Evolutionary conservation across 805 yeast genomes (phyloP).

Genomic region (Candida tallmaniae): DNA sequence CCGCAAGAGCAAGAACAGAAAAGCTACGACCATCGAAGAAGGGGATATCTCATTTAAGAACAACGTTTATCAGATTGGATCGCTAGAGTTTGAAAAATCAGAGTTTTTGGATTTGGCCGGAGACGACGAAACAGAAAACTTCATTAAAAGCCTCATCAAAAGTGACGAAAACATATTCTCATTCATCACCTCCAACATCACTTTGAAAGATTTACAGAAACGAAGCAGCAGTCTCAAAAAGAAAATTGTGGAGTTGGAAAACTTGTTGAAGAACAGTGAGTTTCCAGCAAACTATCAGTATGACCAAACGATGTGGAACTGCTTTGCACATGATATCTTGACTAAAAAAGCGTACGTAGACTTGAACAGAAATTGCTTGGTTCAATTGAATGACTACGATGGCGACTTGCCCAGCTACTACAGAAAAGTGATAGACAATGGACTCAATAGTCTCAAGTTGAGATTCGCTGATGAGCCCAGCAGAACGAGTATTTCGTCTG

Average conservation of each 20-base stretch:
- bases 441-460: constrained; percentile 26
- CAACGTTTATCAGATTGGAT: constrained; percentile 41
- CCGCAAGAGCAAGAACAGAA: constrained; percentile 4
- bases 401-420: constrained; percentile 20
- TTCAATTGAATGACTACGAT: constrained; percentile 23
- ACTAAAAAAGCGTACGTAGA: constrained; percentile 26
- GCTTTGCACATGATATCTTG: constrained; percentile 28
- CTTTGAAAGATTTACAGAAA: constrained; percentile 40
- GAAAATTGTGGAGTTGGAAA: constrained; percentile 26
- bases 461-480: constrained; percentile 21
- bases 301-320: constrained; percentile 29
- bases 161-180: constrained; percentile 31
- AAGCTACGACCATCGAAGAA: constrained; percentile 6
- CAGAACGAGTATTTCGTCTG: neutral
- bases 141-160: constrained; percentile 40
- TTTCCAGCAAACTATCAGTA: constrained; percentile 23
- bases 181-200: constrained; percentile 39
- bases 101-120: constrained; percentile 41
- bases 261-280: constrained; percentile 28
- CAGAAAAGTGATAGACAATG: constrained; percentile 29
- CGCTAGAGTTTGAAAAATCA: constrained; percentile 46
- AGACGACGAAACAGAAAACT: constrained; percentile 52
- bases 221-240: constrained; percentile 30
- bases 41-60: constrained; percentile 21
- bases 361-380: constrained; percentile 24